A percentile compares a stretch with the other conserved stretches of the same genome.
Evolutionary conservation across 805 yeast genomes (phyloP).

Genomic region (Hanseniaspora lachancei): DNA sequence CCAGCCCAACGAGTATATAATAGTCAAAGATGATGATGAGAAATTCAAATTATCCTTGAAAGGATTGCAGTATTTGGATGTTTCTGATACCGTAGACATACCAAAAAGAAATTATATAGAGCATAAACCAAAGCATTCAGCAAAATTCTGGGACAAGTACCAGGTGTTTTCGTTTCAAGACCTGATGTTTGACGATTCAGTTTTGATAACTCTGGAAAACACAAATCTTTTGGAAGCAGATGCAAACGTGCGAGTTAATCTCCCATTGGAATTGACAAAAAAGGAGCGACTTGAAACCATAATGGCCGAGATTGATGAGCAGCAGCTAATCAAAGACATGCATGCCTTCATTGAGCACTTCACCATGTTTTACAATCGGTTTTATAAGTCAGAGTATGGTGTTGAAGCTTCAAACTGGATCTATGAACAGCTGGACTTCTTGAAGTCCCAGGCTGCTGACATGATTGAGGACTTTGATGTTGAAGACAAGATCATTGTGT

Average conservation of each 20-base stretch:
- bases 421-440: constrained; percentile 30
- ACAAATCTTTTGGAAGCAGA: not conserved
- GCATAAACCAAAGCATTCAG: not conserved
- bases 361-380: constrained; percentile 61
- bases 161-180: constrained; percentile 8
- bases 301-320: not conserved
- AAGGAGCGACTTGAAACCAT: not conserved
- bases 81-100: not conserved
- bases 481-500: constrained; percentile 9
- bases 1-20: not conserved
- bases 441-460: not conserved
- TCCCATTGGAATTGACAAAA: not conserved
- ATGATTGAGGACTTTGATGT: not conserved
- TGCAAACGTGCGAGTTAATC: not conserved
- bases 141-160: not conserved
- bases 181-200: constrained; percentile 8
- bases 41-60: not conserved
- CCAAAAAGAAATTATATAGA: not conserved
- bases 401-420: constrained; percentile 62
- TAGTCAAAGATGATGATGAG: not conserved
- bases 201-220: not conserved
- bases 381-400: constrained; percentile 63
- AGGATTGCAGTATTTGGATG: not conserved
- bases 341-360: constrained; percentile 45
- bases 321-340: constrained; percentile 22